Conservation (phyloP, 1,139 yeast species). For the Pichia sp. region DNA sequence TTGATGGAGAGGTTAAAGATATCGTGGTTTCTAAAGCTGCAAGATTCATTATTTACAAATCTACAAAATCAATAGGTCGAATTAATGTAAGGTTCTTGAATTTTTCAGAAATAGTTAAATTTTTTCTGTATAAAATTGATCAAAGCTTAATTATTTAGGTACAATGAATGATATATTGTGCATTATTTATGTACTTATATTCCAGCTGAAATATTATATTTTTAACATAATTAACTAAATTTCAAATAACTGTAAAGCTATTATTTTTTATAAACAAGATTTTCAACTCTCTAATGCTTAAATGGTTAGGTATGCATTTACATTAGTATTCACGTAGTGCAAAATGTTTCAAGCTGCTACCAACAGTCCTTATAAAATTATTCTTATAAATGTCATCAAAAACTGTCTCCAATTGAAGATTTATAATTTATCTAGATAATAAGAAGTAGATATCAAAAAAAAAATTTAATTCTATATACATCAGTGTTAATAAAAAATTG, state of each 20-base stretch:
- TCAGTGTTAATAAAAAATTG: neutral
- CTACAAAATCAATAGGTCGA: neutral
- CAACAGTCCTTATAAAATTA: neutral
- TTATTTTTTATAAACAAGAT: neutral
- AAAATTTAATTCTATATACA: neutral
- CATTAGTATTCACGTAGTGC: neutral
- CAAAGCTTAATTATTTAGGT: neutral
- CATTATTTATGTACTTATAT: neutral
- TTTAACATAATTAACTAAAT: neutral
- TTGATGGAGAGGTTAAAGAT: neutral
- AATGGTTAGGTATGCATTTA: neutral
- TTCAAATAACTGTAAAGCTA: too few species aligned
- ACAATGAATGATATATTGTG: neutral
- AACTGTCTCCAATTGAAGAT: neutral
- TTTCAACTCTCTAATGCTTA: neutral
- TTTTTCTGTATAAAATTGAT: neutral
- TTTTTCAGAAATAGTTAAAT: neutral
- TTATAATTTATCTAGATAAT: neutral
- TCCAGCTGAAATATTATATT: neutral
- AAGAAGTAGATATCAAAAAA: neutral
- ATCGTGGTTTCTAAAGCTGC: neutral
- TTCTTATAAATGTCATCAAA: neutral
- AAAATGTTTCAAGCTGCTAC: neutral
- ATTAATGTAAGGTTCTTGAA: neutral
- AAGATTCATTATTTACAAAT: neutral